Conservation (phyloP, 1,139 yeast genomes). For the Yamadazyma jaroonii region DNA sequence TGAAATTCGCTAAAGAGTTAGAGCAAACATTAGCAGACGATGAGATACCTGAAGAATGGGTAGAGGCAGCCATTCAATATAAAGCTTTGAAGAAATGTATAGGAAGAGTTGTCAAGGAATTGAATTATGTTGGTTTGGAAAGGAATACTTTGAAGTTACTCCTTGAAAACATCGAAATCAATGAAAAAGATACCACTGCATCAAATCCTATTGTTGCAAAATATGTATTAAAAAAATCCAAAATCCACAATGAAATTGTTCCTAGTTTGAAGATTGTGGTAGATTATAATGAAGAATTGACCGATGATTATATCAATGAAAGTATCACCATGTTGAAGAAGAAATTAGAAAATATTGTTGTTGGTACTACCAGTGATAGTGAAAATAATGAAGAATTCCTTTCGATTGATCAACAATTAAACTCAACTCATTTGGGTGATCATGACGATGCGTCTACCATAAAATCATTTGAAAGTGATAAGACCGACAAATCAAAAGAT, state of each 20-base stretch:
- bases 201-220: conserved; percentile 43
- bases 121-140: conserved; percentile 51
- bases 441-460: background rate
- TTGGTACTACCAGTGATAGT: conserved; percentile 17
- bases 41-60: conserved; percentile 67
- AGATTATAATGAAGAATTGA: conserved; percentile 29
- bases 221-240: conserved; percentile 36
- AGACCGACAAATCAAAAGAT: background rate
- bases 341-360: conserved; percentile 28
- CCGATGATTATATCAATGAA: conserved; percentile 37
- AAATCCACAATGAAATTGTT: conserved; percentile 20
- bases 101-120: conserved; percentile 58
- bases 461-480: background rate
- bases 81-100: conserved; percentile 68
- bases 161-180: conserved; percentile 35
- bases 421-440: background rate
- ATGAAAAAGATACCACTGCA: conserved; percentile 28
- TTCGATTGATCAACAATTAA: background rate
- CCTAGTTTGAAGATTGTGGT: conserved; percentile 40
- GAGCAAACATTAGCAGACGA: conserved; percentile 61
- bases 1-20: conserved; percentile 75
- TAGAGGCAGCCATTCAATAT: conserved; percentile 66
- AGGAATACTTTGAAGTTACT: conserved; percentile 46
- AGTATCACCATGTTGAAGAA: conserved; percentile 30
- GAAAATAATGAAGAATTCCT: conserved; percentile 2